These are phyloP conservation scores for Piromyces sp. DNA, from an alignment of 192 early-diverging fungal species.

Conservation along the genomic window DNA sequence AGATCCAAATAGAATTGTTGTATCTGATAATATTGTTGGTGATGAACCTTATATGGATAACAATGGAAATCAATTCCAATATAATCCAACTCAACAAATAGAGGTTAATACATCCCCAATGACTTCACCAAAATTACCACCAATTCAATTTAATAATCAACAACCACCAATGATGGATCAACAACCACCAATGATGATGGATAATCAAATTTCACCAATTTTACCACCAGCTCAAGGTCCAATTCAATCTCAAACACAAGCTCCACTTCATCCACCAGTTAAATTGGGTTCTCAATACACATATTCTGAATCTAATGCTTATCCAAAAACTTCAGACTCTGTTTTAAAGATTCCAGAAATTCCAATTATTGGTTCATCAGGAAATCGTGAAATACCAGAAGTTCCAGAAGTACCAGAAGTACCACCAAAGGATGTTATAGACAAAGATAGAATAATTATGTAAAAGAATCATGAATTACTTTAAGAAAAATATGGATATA, in stretches of 20 bases:
- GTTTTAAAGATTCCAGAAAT: not conserved
- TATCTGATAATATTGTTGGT: not conserved
- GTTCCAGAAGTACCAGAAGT: not conserved
- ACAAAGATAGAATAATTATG: too few species aligned
- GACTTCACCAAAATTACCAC: not conserved
- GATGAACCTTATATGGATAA: not conserved
- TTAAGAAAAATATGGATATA: too few species aligned
- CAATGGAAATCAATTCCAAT: not conserved
- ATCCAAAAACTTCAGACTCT: not conserved
- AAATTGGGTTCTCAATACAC: not conserved
- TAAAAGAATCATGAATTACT: too few species aligned
- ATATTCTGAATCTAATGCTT: not conserved
- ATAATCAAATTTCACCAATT: not conserved
- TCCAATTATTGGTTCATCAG: not conserved
- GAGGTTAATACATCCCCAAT: not conserved
- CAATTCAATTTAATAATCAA: too few species aligned
- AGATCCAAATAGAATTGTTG: not conserved
- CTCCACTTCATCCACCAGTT: too few species aligned
- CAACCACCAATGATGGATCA: too few species aligned
- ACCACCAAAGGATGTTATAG: too few species aligned
- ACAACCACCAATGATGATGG: too few species aligned
- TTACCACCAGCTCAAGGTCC: not conserved
- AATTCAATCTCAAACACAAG: not conserved
- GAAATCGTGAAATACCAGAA: not conserved
- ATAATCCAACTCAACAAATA: not conserved